These are phyloP conservation scores for Combretum micranthum DNA, from an alignment of 345 rosid species.

Conservation along the genomic window DNA sequence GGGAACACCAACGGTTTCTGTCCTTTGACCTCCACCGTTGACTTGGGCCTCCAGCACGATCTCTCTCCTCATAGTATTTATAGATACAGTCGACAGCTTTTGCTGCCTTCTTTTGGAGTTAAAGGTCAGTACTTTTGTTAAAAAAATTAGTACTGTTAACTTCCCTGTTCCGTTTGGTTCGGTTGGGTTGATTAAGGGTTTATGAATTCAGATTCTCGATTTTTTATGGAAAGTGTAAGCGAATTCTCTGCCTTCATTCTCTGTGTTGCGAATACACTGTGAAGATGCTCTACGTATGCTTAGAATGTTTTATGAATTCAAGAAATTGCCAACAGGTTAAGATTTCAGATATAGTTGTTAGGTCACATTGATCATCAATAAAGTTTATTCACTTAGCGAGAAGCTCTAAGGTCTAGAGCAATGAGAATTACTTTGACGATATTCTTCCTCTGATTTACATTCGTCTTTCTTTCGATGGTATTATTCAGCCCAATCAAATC, in stretches of 20 bases:
- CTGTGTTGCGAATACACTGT: no score
- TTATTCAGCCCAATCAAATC: constrained; percentile 62
- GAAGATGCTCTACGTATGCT: no score
- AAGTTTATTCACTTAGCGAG: no score
- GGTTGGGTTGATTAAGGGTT: no score
- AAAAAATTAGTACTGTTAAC: background rate
- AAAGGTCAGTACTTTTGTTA: constrained; percentile 34
- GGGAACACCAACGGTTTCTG: constrained; percentile 25
- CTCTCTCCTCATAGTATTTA: constrained; percentile 59
- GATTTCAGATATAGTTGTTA: no score
- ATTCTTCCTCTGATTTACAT: background rate
- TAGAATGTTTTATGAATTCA: no score
- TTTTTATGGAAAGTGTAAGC: no score
- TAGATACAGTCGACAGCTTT: constrained; percentile 90
- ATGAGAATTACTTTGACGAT: background rate
- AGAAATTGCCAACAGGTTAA: no score
- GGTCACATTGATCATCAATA: no score
- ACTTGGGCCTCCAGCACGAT: constrained; percentile 33
- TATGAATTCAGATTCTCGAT: no score
- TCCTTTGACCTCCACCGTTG: constrained; percentile 19
- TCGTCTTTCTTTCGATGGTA: background rate
- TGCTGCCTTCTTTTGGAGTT: constrained; percentile 86
- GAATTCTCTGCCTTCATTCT: no score
- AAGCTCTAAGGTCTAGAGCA: background rate
- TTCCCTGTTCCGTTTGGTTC: background rate